Percentiles rank a stretch among this genome's conserved stretches.
phyloP scores from a whole-genome alignment of 805 yeast species.

The Metschnikowia kunwiensis region DNA sequence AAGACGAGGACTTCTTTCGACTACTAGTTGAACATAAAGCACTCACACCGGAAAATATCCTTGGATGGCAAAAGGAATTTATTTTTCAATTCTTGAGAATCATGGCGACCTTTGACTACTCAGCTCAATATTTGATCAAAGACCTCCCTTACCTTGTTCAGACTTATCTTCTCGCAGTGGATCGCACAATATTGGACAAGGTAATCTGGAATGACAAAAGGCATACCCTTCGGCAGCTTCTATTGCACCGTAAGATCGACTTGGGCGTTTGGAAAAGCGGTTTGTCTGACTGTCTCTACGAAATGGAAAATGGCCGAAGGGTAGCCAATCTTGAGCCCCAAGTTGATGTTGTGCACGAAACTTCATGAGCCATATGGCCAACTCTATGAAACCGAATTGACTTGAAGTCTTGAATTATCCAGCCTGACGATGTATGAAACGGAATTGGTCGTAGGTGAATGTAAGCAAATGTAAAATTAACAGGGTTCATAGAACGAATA shows the following conservation, averaged over 20 bases:
- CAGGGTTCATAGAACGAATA: too few species aligned
- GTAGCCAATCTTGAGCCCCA: conserved; percentile 5
- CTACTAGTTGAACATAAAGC: not conserved
- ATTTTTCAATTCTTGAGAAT: conserved; percentile 1
- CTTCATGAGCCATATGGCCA: too few species aligned
- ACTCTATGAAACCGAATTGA: too few species aligned
- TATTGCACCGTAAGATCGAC: conserved; percentile 3
- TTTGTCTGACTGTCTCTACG: conserved; percentile 1
- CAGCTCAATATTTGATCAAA: conserved; percentile 6
- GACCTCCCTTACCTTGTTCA: conserved; percentile 4
- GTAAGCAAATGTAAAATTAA: too few species aligned
- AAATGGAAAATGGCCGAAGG: conserved; percentile 9
- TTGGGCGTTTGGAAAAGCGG: conserved; percentile 11
- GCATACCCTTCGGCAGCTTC: conserved; percentile 4
- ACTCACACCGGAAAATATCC: conserved; percentile 2
- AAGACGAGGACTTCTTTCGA: conserved; percentile 9
- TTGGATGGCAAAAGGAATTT: not conserved
- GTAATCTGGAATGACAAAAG: conserved; percentile 4
- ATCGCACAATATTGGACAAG: conserved; percentile 1
- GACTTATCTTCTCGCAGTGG: conserved; percentile 1
- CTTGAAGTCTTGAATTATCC: too few species aligned
- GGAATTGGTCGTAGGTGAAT: too few species aligned
- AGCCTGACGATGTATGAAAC: too few species aligned
- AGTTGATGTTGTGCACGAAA: conserved; percentile 3
- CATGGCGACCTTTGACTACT: conserved; percentile 3